phyloP scores from a whole-genome alignment of 1,284 basidiomycete species.

The Malassezia psittaci region DNA sequence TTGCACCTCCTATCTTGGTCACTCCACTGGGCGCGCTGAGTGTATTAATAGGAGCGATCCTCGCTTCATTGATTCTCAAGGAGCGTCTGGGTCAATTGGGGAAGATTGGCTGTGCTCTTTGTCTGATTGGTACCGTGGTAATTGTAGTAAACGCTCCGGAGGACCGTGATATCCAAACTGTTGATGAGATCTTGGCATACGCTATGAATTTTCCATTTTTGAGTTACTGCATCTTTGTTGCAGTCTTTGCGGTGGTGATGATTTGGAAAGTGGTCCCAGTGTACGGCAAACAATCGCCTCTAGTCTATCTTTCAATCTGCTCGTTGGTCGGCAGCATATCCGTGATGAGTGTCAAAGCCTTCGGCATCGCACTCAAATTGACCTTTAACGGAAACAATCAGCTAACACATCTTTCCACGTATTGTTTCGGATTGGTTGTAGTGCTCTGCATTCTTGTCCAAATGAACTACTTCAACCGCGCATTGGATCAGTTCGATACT shows the following conservation, averaged over 20 bases:
- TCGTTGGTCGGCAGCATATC: constrained; percentile 71
- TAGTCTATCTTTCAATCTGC: constrained; percentile 90
- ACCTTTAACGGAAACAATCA: constrained; percentile 91
- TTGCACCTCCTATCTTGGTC: constrained; percentile 92
- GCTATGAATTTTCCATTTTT: constrained; percentile 64
- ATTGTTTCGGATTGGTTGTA: constrained; percentile 78
- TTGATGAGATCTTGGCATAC: constrained; percentile 84
- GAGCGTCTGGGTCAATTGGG: constrained; percentile 91
- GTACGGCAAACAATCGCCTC: constrained; percentile 74
- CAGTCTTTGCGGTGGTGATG: constrained; percentile 66
- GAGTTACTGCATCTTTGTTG: constrained; percentile 81
- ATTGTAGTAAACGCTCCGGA: constrained; percentile 94
- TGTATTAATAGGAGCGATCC: constrained; percentile 67
- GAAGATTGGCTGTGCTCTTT: constrained; percentile 79
- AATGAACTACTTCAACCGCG: constrained; percentile 99
- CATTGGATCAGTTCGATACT: constrained; percentile 89
- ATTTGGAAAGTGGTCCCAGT: constrained; percentile 77
- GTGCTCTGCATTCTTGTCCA: constrained; percentile 80
- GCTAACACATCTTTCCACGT: constrained; percentile 85
- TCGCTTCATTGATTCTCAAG: constrained; percentile 68
- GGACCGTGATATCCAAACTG: constrained; percentile 84
- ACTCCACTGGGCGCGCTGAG: constrained; percentile 90
- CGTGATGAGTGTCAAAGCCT: constrained; percentile 90
- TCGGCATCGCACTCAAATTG: constrained; percentile 90
- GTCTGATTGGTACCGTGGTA: constrained; percentile 79